Evolutionary conservation across 1,284 basidiomycete species (phyloP).

Genomic region (Ustilago tritici): DNA sequence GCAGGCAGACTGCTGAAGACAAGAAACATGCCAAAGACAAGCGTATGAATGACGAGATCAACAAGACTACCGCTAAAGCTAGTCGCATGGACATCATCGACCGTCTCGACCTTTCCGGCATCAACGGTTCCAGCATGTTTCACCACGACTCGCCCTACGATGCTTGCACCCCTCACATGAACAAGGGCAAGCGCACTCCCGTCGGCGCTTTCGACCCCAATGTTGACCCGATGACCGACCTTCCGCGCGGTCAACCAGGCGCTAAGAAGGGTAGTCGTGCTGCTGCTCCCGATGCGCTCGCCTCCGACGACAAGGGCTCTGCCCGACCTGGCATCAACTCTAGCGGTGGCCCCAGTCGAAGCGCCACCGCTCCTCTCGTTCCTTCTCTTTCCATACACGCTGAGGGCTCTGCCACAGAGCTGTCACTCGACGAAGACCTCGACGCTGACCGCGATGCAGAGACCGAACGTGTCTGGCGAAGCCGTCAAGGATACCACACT

Average conservation of each 20-base stretch:
- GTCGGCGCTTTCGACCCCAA: constrained; percentile 65
- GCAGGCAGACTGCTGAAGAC: constrained; percentile 55
- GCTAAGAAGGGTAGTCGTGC: constrained; percentile 21
- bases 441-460: constrained; percentile 48
- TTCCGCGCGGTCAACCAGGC: constrained; percentile 33
- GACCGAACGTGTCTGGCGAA: constrained; percentile 46
- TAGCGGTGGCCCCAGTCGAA: constrained; percentile 34
- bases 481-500: constrained; percentile 49
- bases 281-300: background rate
- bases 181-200: constrained; percentile 59
- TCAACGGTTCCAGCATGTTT: constrained; percentile 65
- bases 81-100: constrained; percentile 68
- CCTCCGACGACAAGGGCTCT: constrained; percentile 30
- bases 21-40: constrained; percentile 54
- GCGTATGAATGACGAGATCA: constrained; percentile 54
- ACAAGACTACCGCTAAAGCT: constrained; percentile 33
- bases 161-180: constrained; percentile 65
- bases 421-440: constrained; percentile 41
- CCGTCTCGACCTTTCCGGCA: constrained; percentile 64
- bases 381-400: constrained; percentile 48
- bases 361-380: constrained; percentile 40
- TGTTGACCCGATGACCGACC: constrained; percentile 64
- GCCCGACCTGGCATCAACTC: constrained; percentile 30
- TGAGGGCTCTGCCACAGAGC: constrained; percentile 34
- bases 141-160: constrained; percentile 69